A percentile compares a stretch with the other conserved stretches of the same genome.
phyloP scores from a whole-genome alignment of 2,329 filamentous ascomycete genomes.

The Botrytis sinoallii region DNA sequence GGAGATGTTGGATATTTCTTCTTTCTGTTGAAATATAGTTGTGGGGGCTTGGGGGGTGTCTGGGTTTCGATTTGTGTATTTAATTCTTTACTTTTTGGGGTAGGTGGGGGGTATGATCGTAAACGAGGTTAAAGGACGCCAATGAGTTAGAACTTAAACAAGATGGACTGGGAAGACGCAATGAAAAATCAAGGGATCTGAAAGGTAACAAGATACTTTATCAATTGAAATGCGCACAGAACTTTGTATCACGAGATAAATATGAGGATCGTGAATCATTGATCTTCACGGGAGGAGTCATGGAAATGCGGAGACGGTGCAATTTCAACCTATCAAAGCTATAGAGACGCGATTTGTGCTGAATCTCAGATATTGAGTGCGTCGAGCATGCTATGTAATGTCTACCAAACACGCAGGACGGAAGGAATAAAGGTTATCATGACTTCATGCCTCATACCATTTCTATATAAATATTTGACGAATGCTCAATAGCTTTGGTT shows the following conservation, averaged over 20 bases:
- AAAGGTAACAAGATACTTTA: neutral
- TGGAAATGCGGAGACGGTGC: neutral
- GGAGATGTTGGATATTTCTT: neutral
- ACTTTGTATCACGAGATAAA: neutral
- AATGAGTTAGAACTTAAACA: neutral
- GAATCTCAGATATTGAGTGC: neutral
- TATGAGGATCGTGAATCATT: neutral
- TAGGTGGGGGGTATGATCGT: neutral
- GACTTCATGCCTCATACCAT: conserved; percentile 1
- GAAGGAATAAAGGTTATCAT: neutral
- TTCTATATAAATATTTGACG: neutral
- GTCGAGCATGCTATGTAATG: conserved; percentile 4
- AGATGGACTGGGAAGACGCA: neutral
- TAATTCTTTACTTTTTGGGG: neutral
- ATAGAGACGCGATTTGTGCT: neutral
- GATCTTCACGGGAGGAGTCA: neutral
- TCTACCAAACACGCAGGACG: neutral
- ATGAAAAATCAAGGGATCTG: neutral
- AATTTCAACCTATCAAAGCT: neutral
- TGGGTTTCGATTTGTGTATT: neutral
- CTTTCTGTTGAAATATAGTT: neutral
- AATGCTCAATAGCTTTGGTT: conserved; percentile 6
- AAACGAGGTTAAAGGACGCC: neutral
- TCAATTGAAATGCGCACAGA: neutral
- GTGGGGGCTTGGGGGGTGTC: neutral